These are phyloP conservation scores for Clarkia xantiana DNA, from an alignment of 345 rosid genomes.

Conservation along the genomic window DNA sequence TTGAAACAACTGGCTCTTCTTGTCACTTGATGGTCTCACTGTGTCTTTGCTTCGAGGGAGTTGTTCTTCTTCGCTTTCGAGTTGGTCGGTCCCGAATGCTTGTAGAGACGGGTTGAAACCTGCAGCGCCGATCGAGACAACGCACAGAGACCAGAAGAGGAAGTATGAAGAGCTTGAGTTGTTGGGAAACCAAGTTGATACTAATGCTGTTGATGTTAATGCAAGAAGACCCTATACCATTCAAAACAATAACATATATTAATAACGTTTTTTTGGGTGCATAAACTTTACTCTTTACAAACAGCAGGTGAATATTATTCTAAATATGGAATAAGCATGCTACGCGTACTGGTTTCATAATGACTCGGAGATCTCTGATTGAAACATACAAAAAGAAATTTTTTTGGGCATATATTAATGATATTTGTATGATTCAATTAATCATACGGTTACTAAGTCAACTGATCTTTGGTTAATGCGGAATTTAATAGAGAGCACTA, in stretches of 20 bases:
- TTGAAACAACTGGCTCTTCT: constrained; percentile 58
- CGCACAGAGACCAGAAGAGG: constrained; percentile 58
- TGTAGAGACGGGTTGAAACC: constrained; percentile 82
- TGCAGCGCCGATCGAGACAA: constrained; percentile 73
- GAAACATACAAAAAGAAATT: too few relatives aligned
- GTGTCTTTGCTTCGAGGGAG: constrained; percentile 28
- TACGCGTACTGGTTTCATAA: too few relatives aligned
- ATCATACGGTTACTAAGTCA: too few relatives aligned
- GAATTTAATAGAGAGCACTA: too few relatives aligned
- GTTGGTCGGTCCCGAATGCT: constrained; percentile 90
- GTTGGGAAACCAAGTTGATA: constrained; percentile 31
- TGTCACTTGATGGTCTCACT: constrained; percentile 18
- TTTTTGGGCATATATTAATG: too few relatives aligned
- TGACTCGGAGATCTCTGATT: too few relatives aligned
- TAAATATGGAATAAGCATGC: too few relatives aligned
- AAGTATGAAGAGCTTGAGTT: constrained; percentile 27
- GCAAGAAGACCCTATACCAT: constrained; percentile 60
- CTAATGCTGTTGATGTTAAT: constrained; percentile 61
- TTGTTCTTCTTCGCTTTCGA: constrained; percentile 33
- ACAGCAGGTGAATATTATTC: too few relatives aligned
- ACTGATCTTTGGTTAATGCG: too few relatives aligned
- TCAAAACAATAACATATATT: constrained; percentile 1
- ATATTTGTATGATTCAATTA: too few relatives aligned
- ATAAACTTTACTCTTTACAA: too few relatives aligned
- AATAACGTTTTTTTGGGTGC: too few relatives aligned